These are phyloP conservation scores for Ceratobasidium sp. DNA, from an alignment of 1,284 basidiomycete genomes.

Conservation along the genomic window DNA sequence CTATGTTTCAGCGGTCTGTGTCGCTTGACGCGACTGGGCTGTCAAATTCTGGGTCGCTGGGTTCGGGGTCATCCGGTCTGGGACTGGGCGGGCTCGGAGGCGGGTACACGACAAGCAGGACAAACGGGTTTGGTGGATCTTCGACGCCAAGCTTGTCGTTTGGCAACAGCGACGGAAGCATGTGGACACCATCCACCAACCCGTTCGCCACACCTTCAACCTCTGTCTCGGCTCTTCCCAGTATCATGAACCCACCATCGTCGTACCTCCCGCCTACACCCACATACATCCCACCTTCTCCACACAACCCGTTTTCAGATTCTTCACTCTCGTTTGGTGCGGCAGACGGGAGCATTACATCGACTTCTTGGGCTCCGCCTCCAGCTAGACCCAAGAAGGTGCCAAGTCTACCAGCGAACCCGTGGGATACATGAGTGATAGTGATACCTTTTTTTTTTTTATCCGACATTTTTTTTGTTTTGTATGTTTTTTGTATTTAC, in stretches of 20 bases:
- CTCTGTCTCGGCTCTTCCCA: slow-evolving; percentile 7
- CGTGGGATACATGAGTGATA: slow-evolving; percentile 43
- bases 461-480: no score
- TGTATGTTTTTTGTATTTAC: slow-evolving; percentile 18
- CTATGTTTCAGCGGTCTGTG: slow-evolving; percentile 39
- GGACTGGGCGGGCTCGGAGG: slow-evolving; percentile 25
- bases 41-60: not conserved
- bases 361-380: slow-evolving; percentile 38
- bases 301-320: slow-evolving; percentile 24
- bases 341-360: slow-evolving; percentile 34
- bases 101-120: not conserved
- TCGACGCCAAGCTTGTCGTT: slow-evolving; percentile 29
- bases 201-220: slow-evolving; percentile 41
- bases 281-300: not conserved
- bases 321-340: slow-evolving; percentile 46
- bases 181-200: slow-evolving; percentile 28
- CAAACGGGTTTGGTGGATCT: slow-evolving; percentile 25
- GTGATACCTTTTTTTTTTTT: not conserved
- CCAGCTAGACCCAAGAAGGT: slow-evolving; percentile 40
- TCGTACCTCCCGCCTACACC: not conserved
- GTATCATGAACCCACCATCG: not conserved
- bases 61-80: not conserved
- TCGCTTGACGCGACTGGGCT: slow-evolving; percentile 21
- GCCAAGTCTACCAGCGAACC: slow-evolving; percentile 31
- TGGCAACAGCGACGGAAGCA: slow-evolving; percentile 30